These are phyloP conservation scores for Globisporangium canariense DNA, from an alignment of 352 stramenopile species.

Conservation along the genomic window DNA sequence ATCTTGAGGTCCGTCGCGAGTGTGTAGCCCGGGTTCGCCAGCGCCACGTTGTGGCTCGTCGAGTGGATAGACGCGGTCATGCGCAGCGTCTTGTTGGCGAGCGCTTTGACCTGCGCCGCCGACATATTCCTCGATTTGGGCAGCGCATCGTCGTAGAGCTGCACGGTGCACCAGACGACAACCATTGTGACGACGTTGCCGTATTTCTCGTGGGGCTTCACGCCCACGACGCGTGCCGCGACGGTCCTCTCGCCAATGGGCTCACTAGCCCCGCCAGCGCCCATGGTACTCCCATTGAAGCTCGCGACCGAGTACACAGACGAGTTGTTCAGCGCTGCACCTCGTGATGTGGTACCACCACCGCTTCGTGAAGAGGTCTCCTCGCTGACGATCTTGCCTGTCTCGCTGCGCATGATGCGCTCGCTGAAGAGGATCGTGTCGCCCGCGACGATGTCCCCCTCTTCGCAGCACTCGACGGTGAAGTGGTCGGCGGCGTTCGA, in stretches of 20 bases:
- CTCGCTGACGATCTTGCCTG: slow-evolving; percentile 32
- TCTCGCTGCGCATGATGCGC: slow-evolving; percentile 65
- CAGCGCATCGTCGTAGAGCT: slow-evolving; percentile 58
- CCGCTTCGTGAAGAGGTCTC: slow-evolving; percentile 8
- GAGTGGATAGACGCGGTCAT: slow-evolving; percentile 30
- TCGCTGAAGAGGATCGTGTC: slow-evolving; percentile 93
- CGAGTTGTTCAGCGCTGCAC: slow-evolving; percentile 9
- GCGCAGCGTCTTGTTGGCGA: slow-evolving; percentile 13
- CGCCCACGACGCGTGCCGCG: slow-evolving; percentile 56
- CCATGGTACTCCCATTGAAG: slow-evolving; percentile 17
- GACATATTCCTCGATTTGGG: slow-evolving; percentile 16
- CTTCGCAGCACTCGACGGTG: slow-evolving; percentile 62
- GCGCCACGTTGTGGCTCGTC: slow-evolving; percentile 28
- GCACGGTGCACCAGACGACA: slow-evolving; percentile 74
- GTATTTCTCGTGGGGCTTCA: slow-evolving; percentile 44
- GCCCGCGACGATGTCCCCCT: slow-evolving; percentile 80
- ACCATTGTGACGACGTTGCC: slow-evolving; percentile 57
- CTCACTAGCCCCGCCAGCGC: slow-evolving; percentile 13
- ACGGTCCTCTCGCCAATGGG: slow-evolving; percentile 68
- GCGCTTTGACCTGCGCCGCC: slow-evolving; percentile 15
- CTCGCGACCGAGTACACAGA: slow-evolving; percentile 59
- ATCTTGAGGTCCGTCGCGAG: slow-evolving; percentile 66
- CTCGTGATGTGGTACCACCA: slow-evolving; percentile 10
- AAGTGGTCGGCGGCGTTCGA: slow-evolving; percentile 61
- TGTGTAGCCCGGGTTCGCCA: slow-evolving; percentile 21